Evolutionary conservation across 352 stramenopile genomes (phyloP).

Genomic region (Globisporangium sylvaticum): DNA sequence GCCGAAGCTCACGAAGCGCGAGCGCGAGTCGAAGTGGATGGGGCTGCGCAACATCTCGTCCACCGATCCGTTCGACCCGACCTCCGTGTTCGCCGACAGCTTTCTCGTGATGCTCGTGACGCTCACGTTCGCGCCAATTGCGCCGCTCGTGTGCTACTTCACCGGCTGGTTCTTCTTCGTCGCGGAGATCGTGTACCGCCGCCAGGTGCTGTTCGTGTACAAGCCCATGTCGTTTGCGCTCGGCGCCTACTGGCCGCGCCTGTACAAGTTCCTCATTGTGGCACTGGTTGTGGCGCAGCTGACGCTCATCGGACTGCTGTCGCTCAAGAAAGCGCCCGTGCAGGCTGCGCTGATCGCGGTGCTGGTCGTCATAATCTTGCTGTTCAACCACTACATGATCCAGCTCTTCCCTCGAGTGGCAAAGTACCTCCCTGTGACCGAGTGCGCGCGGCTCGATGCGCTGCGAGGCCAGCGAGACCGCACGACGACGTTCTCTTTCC

Average conservation of each 20-base stretch:
- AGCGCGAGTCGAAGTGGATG: slow-evolving; percentile 52
- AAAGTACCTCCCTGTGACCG: slow-evolving; percentile 53
- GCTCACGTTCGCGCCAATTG: slow-evolving; percentile 75
- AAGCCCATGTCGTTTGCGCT: slow-evolving; percentile 45
- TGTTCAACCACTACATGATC: slow-evolving; percentile 64
- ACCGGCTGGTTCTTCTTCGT: slow-evolving; percentile 65
- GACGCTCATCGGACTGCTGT: slow-evolving; percentile 74
- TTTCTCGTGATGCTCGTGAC: slow-evolving; percentile 73
- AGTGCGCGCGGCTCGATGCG: slow-evolving; percentile 56
- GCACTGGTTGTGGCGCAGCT: slow-evolving; percentile 70
- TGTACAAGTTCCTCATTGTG: slow-evolving; percentile 76
- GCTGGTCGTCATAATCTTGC: slow-evolving; percentile 37
- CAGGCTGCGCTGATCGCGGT: slow-evolving; percentile 19
- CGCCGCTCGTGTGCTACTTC: slow-evolving; percentile 76
- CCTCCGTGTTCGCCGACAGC: slow-evolving; percentile 46
- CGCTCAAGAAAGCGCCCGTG: slow-evolving; percentile 60
- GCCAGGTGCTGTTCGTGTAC: slow-evolving; percentile 73
- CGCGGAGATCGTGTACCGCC: slow-evolving; percentile 65
- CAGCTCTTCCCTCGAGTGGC: slow-evolving; percentile 51
- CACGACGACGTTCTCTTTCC: slow-evolving; percentile 43
- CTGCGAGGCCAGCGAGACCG: slow-evolving; percentile 28
- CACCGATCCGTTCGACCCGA: slow-evolving; percentile 60
- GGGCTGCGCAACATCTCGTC: slow-evolving; percentile 45
- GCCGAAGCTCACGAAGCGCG: slow-evolving; percentile 55
- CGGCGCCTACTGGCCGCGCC: slow-evolving; percentile 68